Conservation (phyloP, 2,329 filamentous ascomycete genomes). For the Thelonectria blattea region DNA sequence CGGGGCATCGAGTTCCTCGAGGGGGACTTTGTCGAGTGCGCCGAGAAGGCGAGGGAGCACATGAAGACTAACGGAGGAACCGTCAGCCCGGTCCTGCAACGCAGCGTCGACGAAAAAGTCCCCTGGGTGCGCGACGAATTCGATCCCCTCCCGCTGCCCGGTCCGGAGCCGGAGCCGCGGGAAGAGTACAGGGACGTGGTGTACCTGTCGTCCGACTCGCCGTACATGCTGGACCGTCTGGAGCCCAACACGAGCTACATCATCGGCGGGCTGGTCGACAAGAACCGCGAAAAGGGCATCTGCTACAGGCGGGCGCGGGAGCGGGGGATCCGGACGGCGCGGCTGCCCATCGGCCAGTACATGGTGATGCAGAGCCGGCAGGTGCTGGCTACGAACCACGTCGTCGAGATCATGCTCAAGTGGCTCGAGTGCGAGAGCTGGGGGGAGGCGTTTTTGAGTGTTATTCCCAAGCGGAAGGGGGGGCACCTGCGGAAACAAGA, state of each 20-base stretch:
- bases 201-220: slow-evolving; percentile 92
- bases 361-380: slow-evolving; percentile 87
- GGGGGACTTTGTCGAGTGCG: slow-evolving; percentile 75
- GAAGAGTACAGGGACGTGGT: slow-evolving; percentile 62
- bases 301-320: slow-evolving; percentile 84
- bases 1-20: slow-evolving; percentile 76
- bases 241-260: slow-evolving; percentile 92
- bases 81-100: slow-evolving; percentile 63
- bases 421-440: slow-evolving; percentile 93
- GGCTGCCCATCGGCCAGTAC: slow-evolving; percentile 93
- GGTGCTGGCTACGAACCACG: slow-evolving; percentile 92
- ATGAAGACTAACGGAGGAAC: slow-evolving; percentile 68
- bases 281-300: slow-evolving; percentile 93
- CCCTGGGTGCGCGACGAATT: slow-evolving; percentile 42
- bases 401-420: slow-evolving; percentile 93
- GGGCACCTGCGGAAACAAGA: slow-evolving; percentile 64
- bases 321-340: slow-evolving; percentile 82
- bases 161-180: slow-evolving; percentile 41
- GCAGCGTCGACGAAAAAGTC: slow-evolving; percentile 39
- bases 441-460: slow-evolving; percentile 85
- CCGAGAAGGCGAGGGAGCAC: slow-evolving; percentile 66
- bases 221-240: slow-evolving; percentile 79
- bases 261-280: slow-evolving; percentile 92
- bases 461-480: slow-evolving; percentile 91
- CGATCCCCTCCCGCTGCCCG: slow-evolving; percentile 43